Evolutionary conservation across 768 basidiomycete species (phyloP).

Genomic region (Trametes punicea): DNA sequence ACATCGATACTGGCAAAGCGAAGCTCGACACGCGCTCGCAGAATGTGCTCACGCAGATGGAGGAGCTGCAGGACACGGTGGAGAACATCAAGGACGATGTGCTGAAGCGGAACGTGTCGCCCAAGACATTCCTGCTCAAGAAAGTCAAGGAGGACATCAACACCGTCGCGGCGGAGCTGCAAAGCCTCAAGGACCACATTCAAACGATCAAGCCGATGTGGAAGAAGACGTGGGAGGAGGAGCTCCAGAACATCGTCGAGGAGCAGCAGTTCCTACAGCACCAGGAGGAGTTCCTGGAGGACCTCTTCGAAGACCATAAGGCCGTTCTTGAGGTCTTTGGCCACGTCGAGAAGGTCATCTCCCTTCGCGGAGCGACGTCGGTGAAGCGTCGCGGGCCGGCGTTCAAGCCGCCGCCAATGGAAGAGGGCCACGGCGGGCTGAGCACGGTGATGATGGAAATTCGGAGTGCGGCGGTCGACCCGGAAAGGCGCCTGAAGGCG

Average conservation of each 20-base stretch:
- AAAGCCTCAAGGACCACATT: conserved; percentile 79
- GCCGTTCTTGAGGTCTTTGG: conserved; percentile 84
- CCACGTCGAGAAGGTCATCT: conserved; percentile 88
- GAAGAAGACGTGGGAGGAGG: conserved; percentile 98
- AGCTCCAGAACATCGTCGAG: conserved; percentile 93
- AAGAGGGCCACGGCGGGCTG: conserved; percentile 65
- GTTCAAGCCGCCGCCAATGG: conserved; percentile 60
- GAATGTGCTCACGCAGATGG: conserved; percentile 86
- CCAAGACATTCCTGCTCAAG: conserved; percentile 70
- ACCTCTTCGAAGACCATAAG: conserved; percentile 89
- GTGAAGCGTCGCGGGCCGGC: conserved; percentile 31
- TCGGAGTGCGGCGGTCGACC: conserved; percentile 75
- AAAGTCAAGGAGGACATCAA: conserved; percentile 70
- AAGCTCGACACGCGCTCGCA: conserved; percentile 89
- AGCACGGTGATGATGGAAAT: conserved; percentile 90
- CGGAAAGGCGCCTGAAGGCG: conserved; percentile 82
- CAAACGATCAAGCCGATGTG: conserved; percentile 91
- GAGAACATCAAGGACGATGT: conserved; percentile 91
- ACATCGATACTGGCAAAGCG: conserved; percentile 88
- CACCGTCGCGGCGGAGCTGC: conserved; percentile 62
- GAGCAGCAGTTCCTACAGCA: conserved; percentile 93
- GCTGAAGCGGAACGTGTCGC: conserved; percentile 80
- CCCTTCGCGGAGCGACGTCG: conserved; percentile 49
- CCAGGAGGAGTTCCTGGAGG: conserved; percentile 87
- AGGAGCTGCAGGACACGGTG: conserved; percentile 88